Conservation (phyloP, 192 early-diverging fungal genomes). For the Fimicolochytrium jonesii region DNA sequence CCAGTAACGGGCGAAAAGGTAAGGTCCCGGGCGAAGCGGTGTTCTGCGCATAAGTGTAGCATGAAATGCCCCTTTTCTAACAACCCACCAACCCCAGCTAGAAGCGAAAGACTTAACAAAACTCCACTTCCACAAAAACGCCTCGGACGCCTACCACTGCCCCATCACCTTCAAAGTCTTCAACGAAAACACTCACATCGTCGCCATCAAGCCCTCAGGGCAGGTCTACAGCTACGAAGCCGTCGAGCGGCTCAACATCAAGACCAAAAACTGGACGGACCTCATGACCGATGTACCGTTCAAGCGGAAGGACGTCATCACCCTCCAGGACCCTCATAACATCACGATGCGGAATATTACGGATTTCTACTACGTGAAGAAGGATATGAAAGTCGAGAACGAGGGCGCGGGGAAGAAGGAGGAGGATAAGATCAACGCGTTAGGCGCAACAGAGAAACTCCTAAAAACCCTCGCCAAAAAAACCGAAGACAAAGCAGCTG, state of each 20-base stretch:
- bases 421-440: slow-evolving; percentile 54
- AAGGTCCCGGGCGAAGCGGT: no score
- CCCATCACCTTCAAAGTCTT: slow-evolving; percentile 90
- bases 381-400: slow-evolving; percentile 58
- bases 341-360: slow-evolving; percentile 59
- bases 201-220: slow-evolving; percentile 76
- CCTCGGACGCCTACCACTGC: slow-evolving; percentile 76
- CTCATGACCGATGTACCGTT: slow-evolving; percentile 85
- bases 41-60: neutral
- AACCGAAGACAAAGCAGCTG: neutral
- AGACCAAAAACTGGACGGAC: slow-evolving; percentile 81
- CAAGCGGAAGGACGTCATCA: slow-evolving; percentile 81
- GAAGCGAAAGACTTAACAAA: slow-evolving; percentile 67
- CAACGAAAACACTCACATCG: slow-evolving; percentile 74
- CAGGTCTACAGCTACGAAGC: slow-evolving; percentile 87
- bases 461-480: slow-evolving; percentile 48
- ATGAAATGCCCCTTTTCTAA: neutral
- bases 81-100: no score
- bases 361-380: slow-evolving; percentile 72
- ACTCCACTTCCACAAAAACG: slow-evolving; percentile 79
- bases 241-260: slow-evolving; percentile 80
- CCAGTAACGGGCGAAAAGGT: slow-evolving; percentile 70
- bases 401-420: slow-evolving; percentile 33
- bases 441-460: slow-evolving; percentile 51
- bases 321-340: slow-evolving; percentile 82